Conservation (phyloP, 345 rosid species). For the Syzygium grande region DNA sequence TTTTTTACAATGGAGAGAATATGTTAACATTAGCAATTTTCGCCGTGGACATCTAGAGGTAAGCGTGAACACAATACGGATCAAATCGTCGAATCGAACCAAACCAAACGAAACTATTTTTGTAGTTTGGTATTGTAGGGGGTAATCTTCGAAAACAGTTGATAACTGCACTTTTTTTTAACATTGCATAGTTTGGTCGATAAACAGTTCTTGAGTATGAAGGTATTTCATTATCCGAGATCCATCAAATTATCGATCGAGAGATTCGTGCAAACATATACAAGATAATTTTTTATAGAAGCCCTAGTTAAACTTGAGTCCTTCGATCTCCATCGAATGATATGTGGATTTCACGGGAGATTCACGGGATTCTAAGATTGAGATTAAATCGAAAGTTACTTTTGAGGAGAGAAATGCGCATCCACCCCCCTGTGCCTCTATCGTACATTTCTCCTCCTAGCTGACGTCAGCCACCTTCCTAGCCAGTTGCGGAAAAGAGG, state of each 20-base stretch:
- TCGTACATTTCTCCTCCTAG: background rate
- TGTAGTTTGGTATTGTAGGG: rapidly evolving
- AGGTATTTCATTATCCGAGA: background rate
- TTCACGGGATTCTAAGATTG: background rate
- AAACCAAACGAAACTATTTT: background rate
- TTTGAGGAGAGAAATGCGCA: background rate
- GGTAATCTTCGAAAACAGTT: background rate
- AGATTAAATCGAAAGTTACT: background rate
- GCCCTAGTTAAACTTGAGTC: background rate
- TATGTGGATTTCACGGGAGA: background rate
- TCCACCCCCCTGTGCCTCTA: background rate
- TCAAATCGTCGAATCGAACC: background rate
- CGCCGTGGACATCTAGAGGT: background rate
- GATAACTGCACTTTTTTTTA: background rate
- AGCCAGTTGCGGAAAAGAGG: background rate
- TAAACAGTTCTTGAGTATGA: background rate
- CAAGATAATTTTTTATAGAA: background rate
- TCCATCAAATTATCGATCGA: background rate
- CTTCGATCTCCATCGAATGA: background rate
- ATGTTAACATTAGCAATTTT: background rate
- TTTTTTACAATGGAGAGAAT: background rate
- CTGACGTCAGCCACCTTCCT: background rate
- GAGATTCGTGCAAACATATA: background rate
- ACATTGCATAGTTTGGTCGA: background rate
- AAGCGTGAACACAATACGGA: background rate